Conservation (phyloP, 345 rosid species). For the Syzygium jambos region DNA sequence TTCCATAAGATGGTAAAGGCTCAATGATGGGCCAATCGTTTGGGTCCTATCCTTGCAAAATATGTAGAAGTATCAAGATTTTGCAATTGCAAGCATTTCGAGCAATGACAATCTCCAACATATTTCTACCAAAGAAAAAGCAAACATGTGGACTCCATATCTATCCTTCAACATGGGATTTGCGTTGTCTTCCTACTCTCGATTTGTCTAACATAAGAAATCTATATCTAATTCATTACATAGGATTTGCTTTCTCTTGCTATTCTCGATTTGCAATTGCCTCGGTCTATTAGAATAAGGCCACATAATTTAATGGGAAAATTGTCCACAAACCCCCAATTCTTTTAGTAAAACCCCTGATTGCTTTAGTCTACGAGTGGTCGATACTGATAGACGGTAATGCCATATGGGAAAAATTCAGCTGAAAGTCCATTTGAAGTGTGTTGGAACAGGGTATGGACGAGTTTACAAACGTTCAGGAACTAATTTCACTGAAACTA, state of each 20-base stretch:
- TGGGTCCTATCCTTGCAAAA: conserved; percentile 33
- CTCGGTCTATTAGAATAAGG: background rate
- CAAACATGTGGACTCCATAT: background rate
- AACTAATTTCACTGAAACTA: background rate
- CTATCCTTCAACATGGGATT: background rate
- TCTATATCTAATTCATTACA: background rate
- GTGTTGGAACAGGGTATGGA: background rate
- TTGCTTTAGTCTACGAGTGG: background rate
- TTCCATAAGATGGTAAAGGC: conserved; percentile 97
- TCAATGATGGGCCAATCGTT: conserved; percentile 88
- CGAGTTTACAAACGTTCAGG: background rate
- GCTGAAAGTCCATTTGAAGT: background rate
- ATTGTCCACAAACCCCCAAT: background rate
- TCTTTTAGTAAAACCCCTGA: background rate
- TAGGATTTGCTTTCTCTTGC: background rate
- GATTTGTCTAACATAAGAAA: background rate
- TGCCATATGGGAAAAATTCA: background rate
- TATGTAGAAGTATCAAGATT: background rate
- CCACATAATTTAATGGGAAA: background rate
- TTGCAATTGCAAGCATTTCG: background rate
- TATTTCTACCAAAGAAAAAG: background rate
- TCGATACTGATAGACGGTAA: background rate
- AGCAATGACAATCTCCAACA: background rate
- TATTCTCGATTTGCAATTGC: background rate
- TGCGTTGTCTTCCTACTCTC: background rate